Evolutionary conservation across 208 protist species (phyloP).

Genomic region (Endotrypanum monterogeii): DNA sequence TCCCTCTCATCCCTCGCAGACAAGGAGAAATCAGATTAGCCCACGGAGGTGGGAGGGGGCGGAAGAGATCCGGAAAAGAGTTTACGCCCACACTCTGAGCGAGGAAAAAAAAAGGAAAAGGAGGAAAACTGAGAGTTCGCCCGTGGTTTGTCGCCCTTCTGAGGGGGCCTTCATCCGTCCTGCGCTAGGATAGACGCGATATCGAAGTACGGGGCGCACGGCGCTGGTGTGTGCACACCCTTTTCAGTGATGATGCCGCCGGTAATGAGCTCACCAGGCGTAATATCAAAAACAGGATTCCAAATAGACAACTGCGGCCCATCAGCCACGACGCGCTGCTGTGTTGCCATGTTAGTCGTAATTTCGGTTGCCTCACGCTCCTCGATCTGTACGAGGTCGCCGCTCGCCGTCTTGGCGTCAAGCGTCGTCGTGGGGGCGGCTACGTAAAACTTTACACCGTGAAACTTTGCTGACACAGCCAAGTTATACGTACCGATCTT

Average conservation of each 20-base stretch:
- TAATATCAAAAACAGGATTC: constrained; percentile 98
- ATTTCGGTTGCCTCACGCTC: constrained; percentile 92
- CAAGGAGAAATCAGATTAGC: too few species aligned
- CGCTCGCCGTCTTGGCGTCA: constrained; percentile 80
- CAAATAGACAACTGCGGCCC: constrained; percentile 87
- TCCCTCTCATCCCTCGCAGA: too few species aligned
- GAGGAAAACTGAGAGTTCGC: not conserved
- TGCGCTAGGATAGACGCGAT: constrained; percentile 38
- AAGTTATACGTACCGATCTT: constrained; percentile 97
- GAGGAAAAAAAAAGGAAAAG: not conserved
- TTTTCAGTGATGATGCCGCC: constrained; percentile 94
- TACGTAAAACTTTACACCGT: constrained; percentile 93
- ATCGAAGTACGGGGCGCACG: constrained; percentile 52
- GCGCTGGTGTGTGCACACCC: constrained; percentile 72
- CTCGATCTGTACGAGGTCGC: constrained; percentile 91
- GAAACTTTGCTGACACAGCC: constrained; percentile 87
- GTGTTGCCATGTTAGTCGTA: constrained; percentile 79
- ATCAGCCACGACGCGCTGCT: constrained; percentile 84
- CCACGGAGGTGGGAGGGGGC: too few species aligned
- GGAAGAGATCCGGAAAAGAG: too few species aligned
- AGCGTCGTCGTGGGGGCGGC: constrained; percentile 92
- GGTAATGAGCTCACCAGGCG: constrained; percentile 92
- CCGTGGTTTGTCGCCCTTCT: not conserved
- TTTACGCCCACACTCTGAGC: too few species aligned
- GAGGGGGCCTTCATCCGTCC: not conserved